Percentiles rank a stretch among this genome's conserved stretches.
These are phyloP conservation scores for Pythium scleroteichum DNA, from an alignment of 352 stramenopile genomes.

Conservation along the genomic window DNA sequence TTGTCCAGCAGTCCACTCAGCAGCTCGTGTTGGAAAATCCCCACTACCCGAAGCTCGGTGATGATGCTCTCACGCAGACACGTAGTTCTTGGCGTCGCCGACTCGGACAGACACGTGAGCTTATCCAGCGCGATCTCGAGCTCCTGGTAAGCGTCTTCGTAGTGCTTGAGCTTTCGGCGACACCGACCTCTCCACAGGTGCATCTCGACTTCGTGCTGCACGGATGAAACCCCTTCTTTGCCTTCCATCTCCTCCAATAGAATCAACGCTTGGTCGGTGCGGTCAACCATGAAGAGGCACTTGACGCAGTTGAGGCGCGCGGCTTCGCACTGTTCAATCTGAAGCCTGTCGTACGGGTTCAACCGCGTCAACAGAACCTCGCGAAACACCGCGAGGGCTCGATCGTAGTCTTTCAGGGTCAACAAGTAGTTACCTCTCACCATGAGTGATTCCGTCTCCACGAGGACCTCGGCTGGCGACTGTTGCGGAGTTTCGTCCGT, in stretches of 20 bases:
- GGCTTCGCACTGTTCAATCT: not conserved
- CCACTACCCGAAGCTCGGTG: constrained; percentile 60
- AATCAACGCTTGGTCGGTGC: not conserved
- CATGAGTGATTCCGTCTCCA: too few species aligned
- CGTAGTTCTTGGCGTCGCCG: not conserved
- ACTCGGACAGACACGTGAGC: constrained; percentile 21
- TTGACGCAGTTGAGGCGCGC: not conserved
- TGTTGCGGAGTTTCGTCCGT: not conserved
- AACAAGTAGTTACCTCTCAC: too few species aligned
- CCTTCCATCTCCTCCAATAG: not conserved
- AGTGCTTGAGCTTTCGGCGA: constrained; percentile 43
- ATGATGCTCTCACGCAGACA: constrained; percentile 49
- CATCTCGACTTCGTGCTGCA: constrained; percentile 20
- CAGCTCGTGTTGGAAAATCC: constrained; percentile 42
- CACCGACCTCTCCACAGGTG: constrained; percentile 63
- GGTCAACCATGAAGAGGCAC: constrained; percentile 1
- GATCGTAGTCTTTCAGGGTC: too few species aligned
- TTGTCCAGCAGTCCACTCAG: constrained; percentile 36
- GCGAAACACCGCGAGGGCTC: not conserved
- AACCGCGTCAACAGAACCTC: not conserved
- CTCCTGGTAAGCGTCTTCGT: constrained; percentile 42
- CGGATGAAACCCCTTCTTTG: too few species aligned
- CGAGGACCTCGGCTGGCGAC: too few species aligned
- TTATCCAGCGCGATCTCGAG: constrained; percentile 61
- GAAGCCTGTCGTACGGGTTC: not conserved